Evolutionary conservation across 768 basidiomycete genomes (phyloP), one percentile per base, ranked within the genome.

Genomic region (Amanita thiersii): DNA sequence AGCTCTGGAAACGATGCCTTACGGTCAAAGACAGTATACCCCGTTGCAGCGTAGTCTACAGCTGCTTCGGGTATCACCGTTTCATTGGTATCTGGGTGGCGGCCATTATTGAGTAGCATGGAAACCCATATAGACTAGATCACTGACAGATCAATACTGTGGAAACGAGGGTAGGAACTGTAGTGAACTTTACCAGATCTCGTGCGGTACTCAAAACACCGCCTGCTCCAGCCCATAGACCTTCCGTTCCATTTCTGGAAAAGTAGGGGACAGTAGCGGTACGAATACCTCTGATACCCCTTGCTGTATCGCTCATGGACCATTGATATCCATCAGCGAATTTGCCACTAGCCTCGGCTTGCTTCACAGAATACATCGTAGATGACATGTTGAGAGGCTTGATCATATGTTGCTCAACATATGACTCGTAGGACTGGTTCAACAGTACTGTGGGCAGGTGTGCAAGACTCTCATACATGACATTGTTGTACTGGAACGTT

Each of bases 401-500:
- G 42, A 70, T 67, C 2, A 70, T 49, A 37, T 68, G 57, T 44
- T 67, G n/a, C n/a, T n/a, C n/a, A n/a, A n/a, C n/a, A 48, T 8
- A 50, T 21, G 44, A 72, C 54, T 66, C 65, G 37, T 61, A 69
- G 0, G 63, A 52, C 36, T 66, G 60, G 35, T 67, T 65, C 40
- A 68, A 56, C 15, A 70, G 56, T 1, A 62, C 47, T 10, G 51
- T 47, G 0, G 65, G 62, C 6, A 72, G 62, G 45, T 65, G 59
- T 3, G 66, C 67, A 0, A 69, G 50, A 1, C 63, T 58, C 43
- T 63, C 62, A 43, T 64, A 70, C 67, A 69, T 69, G 39, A 69
- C 52, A 45, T 72, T 69, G 52, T 66, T 70, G 49, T 69, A 72
- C 40, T 68, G 68, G 42, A 66, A 68, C 5, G 62, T 65, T 40